These are phyloP conservation scores for Cyanodermella asteris DNA, from an alignment of 2,329 filamentous ascomycete species.

Conservation along the genomic window DNA sequence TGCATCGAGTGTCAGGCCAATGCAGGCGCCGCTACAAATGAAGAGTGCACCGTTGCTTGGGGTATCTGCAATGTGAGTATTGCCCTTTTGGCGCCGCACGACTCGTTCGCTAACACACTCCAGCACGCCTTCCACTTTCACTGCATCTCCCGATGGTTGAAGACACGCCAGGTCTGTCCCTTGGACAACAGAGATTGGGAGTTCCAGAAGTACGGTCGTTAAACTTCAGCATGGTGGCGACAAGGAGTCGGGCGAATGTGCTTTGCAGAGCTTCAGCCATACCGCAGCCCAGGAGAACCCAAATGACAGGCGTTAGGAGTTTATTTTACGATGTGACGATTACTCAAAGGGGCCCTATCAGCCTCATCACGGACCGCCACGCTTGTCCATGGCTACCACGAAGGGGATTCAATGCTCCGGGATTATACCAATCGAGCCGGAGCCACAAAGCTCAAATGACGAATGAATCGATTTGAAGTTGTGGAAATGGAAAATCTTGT, in stretches of 20 bases:
- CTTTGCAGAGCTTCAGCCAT: too few relatives aligned
- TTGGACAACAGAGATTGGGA: slow-evolving; percentile 98
- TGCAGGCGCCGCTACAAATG: slow-evolving; percentile 86
- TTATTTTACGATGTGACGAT: too few relatives aligned
- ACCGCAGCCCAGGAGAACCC: too few relatives aligned
- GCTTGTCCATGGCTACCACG: slow-evolving; percentile 1
- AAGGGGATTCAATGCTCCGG: background rate
- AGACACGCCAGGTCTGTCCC: slow-evolving; percentile 95
- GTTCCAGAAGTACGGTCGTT: slow-evolving; percentile 92
- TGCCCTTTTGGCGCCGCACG: background rate
- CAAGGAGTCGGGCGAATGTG: too few relatives aligned
- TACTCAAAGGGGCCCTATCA: background rate
- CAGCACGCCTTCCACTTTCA: slow-evolving; percentile 99
- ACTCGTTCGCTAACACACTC: slow-evolving; percentile 2
- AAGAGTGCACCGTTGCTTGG: slow-evolving; percentile 98
- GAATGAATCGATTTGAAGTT: too few relatives aligned
- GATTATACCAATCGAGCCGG: background rate
- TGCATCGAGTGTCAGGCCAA: slow-evolving; percentile 99
- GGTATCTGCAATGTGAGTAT: slow-evolving; percentile 86
- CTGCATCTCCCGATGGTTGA: slow-evolving; percentile 97
- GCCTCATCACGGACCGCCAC: background rate
- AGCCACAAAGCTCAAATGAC: too few relatives aligned
- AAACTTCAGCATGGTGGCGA: slow-evolving; percentile 1
- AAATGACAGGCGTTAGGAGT: too few relatives aligned
- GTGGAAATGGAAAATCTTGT: too few relatives aligned